Conservation (phyloP, 179 eudicot genomes). For the Spinacia oleracea region DNA sequence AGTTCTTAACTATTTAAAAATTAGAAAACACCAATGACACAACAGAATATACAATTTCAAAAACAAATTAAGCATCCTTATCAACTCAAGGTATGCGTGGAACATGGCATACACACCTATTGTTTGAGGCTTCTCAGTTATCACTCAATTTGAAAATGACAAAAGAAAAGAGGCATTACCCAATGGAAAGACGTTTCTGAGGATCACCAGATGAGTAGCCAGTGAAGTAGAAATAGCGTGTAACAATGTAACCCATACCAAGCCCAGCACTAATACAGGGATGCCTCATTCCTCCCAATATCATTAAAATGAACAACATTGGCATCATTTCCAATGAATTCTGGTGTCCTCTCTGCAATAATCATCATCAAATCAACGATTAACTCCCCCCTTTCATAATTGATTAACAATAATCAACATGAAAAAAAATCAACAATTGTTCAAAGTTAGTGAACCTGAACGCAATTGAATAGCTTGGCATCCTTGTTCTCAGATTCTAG, state of each 20-base stretch:
- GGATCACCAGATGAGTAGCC: slow-evolving; percentile 89
- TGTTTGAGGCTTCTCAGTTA: background rate
- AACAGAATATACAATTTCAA: background rate
- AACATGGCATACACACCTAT: background rate
- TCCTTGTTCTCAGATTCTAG: slow-evolving; percentile 85
- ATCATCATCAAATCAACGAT: slow-evolving; percentile 6
- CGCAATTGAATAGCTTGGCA: slow-evolving; percentile 91
- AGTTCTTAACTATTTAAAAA: background rate
- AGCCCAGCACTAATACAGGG: slow-evolving; percentile 55
- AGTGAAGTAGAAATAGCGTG: slow-evolving; percentile 87
- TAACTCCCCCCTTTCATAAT: no score
- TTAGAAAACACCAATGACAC: background rate
- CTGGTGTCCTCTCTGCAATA: slow-evolving; percentile 97
- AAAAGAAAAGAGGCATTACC: slow-evolving; percentile 42
- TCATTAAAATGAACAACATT: slow-evolving; percentile 60
- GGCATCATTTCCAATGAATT: slow-evolving; percentile 93
- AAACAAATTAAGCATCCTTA: background rate
- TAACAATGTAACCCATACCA: slow-evolving; percentile 45
- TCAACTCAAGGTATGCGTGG: background rate
- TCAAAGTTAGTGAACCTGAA: slow-evolving; percentile 53
- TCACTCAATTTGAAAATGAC: background rate
- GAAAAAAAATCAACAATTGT: background rate
- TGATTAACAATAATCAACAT: background rate
- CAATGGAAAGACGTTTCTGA: slow-evolving; percentile 55
- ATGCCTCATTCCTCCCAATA: slow-evolving; percentile 76